Percentiles rank a stretch among this genome's conserved stretches.
Conservation (phyloP, 176 grass and related monocot species). For the Canna indica region DNA sequence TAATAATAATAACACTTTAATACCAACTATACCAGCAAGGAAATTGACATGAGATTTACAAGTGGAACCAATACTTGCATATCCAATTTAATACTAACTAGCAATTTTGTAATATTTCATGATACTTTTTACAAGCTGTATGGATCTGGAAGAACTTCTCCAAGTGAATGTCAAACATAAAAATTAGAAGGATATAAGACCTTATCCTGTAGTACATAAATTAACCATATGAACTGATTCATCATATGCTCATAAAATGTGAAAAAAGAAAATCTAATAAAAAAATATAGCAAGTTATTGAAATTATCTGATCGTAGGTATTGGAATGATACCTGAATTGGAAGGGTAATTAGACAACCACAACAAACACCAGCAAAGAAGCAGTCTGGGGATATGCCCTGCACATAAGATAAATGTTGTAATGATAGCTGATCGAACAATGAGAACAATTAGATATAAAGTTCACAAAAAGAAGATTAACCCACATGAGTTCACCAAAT, state of each 20-base stretch:
- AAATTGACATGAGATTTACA: too few species aligned
- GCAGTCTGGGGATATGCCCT: constrained; percentile 69
- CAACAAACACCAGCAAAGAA: constrained; percentile 82
- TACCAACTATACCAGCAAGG: too few species aligned
- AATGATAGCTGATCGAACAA: too few species aligned
- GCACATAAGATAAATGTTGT: constrained; percentile 27
- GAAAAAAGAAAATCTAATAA: background rate
- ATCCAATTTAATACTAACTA: too few species aligned
- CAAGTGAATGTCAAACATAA: background rate
- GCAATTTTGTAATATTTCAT: too few species aligned
- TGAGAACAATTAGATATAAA: too few species aligned
- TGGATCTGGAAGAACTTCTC: too few species aligned
- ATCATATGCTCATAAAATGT: background rate
- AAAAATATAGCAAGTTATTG: background rate
- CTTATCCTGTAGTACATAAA: background rate
- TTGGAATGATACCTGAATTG: constrained; percentile 46
- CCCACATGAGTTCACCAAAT: too few species aligned
- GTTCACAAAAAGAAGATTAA: too few species aligned
- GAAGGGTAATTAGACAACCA: constrained; percentile 73
- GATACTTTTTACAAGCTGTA: too few species aligned
- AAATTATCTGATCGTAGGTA: constrained; percentile 1
- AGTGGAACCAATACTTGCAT: too few species aligned
- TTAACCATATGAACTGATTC: background rate
- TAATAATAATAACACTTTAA: too few species aligned
- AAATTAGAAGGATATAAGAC: background rate